These are phyloP conservation scores for Euphrasia confusa DNA, from an alignment of 257 asterid species.

Conservation along the genomic window DNA sequence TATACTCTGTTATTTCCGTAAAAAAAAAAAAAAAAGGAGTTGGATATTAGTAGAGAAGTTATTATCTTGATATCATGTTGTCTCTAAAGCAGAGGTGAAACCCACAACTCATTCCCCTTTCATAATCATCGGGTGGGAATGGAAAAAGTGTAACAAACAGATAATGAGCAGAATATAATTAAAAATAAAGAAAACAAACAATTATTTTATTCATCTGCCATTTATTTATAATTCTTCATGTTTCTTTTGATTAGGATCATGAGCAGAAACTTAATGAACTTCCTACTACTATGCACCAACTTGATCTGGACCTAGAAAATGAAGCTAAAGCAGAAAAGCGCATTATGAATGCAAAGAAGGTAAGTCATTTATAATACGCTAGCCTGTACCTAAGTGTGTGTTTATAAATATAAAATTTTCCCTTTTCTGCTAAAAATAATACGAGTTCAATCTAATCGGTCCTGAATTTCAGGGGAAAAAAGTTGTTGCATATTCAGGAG, in stretches of 20 bases:
- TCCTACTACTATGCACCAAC: conserved; percentile 12
- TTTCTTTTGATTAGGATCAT: background rate
- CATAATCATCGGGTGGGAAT: background rate
- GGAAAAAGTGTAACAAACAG: background rate
- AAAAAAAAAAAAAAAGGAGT: background rate
- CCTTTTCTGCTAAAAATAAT: background rate
- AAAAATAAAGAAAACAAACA: background rate
- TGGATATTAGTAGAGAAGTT: conserved; percentile 2
- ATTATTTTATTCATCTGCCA: background rate
- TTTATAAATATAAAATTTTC: background rate
- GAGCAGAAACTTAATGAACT: conserved; percentile 4
- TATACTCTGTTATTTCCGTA: background rate
- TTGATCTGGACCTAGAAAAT: conserved; percentile 11
- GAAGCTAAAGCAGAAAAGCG: conserved; percentile 17
- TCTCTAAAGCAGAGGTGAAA: background rate
- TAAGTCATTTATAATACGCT: background rate
- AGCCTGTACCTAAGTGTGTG: background rate
- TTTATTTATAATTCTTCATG: background rate
- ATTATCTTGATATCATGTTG: conserved; percentile 1
- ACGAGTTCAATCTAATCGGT: background rate
- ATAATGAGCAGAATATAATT: background rate
- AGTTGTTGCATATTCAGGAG: conserved; percentile 35
- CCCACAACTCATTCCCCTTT: background rate
- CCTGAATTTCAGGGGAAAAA: conserved; percentile 30
- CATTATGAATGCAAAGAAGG: conserved; percentile 20